Evolutionary conservation across 176 grass and related monocot genomes (phyloP).

Genomic region (sorghum (Sorghum bicolor)): DNA sequence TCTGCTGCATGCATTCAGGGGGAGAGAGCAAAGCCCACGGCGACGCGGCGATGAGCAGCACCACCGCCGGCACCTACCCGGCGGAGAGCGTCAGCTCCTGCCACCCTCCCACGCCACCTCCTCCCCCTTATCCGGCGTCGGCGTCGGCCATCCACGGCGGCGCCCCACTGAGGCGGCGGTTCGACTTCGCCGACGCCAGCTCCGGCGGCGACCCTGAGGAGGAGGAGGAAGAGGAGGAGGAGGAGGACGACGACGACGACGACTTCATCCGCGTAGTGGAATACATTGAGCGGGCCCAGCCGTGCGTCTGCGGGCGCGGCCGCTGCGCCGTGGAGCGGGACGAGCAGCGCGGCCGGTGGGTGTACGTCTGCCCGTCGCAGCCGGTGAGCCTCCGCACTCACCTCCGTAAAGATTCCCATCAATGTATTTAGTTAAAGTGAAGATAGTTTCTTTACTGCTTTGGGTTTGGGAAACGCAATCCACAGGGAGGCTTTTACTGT

Average conservation of each 20-base stretch:
- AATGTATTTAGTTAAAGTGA: background rate
- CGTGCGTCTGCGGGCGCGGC: constrained; percentile 37
- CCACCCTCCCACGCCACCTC: background rate
- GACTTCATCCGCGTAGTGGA: background rate
- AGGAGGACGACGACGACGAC: background rate
- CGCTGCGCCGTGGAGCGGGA: background rate
- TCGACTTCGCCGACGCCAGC: constrained; percentile 6
- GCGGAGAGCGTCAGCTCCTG: constrained; percentile 42
- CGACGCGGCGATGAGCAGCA: constrained; percentile 24
- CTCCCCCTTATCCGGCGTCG: background rate
- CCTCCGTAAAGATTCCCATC: background rate
- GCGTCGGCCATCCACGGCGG: background rate
- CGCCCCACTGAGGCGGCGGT: constrained; percentile 17
- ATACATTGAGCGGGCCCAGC: constrained; percentile 3
- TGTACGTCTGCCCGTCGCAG: constrained; percentile 26
- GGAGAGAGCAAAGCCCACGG: background rate
- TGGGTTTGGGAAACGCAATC: background rate
- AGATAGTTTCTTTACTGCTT: background rate
- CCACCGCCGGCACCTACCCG: background rate
- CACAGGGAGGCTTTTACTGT: background rate
- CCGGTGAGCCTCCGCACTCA: constrained; percentile 25
- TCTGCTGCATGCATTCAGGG: background rate
- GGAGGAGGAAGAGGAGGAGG: background rate
- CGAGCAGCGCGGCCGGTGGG: background rate
- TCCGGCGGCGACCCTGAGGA: background rate